Base-by-base conservation (phyloP, 2,329 filamentous ascomycete species). In the Verruconis gallopava region DNA sequence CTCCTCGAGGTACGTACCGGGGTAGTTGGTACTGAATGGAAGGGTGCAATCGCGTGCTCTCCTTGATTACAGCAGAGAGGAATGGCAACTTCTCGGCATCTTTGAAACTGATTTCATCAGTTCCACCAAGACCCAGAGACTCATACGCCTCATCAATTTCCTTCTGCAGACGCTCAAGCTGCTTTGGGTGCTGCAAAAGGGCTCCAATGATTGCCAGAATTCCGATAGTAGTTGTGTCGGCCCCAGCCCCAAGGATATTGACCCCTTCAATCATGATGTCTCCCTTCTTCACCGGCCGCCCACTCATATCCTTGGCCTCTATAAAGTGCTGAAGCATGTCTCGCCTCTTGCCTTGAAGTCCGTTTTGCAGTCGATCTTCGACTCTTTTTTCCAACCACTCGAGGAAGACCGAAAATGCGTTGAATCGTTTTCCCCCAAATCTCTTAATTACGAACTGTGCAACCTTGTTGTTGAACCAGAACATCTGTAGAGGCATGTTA, bases 401-500 rank as follows among this genome's bases (percentile, higher is more conserved):
- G 6, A 30, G 25, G n/a, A 30, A 30, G 9, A 30, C 9, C n/a
- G 25, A 9, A n/a, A 30, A 30, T 9, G 25, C 25, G n/a, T 30
- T 30, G n/a, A n/a, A n/a, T 30, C 25, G 6, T 30, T n/a, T 30
- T 9, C 25, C 25, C 6, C 25, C 25, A n/a, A 30, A 9, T 9
- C 25, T 9, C 25, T 30, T 30, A n/a, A 30, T n/a, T n/a, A 30
- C 25, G 9, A 9, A 30, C n/a, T 30, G 25, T n/a, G 25, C 25
- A n/a, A 30, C 6, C 9, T n/a, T 30, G 25, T 30, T 30, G 25
- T 30, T 30, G 6, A 30, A 30, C 25, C 25, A 30, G 25, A 30
- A n/a, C 25, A 30, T 30, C n/a, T 30, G 25, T n/a, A 30, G 25
- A 30, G 25, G 25, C 25, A 30, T 30, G 25, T 30, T 30, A 30